Evolutionary conservation across 495 filamentous ascomycete genomes (phyloP).

Genomic region (Penicillium macrosclerotiorum): DNA sequence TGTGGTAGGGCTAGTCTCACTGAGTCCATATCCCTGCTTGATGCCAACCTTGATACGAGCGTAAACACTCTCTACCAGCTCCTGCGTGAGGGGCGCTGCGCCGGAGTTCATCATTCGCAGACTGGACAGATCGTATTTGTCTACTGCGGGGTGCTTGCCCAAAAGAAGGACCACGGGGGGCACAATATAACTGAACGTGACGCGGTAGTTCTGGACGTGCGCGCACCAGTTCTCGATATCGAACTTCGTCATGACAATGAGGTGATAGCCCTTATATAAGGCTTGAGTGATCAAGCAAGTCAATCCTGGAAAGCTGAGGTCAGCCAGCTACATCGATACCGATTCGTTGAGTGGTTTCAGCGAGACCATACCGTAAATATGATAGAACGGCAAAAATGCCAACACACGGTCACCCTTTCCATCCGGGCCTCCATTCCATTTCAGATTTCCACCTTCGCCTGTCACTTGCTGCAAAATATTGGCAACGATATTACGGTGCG

Average conservation of each 20-base stretch:
- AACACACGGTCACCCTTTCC: constrained; percentile 68
- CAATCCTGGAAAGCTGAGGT: constrained; percentile 66
- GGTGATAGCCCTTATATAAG: constrained; percentile 64
- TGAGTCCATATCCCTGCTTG: constrained; percentile 89
- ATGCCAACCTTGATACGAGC: constrained; percentile 69
- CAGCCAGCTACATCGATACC: constrained; percentile 34
- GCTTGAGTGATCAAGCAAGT: constrained; percentile 61
- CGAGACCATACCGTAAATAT: constrained; percentile 71
- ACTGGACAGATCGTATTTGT: constrained; percentile 75
- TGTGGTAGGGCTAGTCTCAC: constrained; percentile 62
- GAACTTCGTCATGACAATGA: constrained; percentile 81
- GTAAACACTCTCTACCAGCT: constrained; percentile 79
- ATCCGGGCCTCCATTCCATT: constrained; percentile 57
- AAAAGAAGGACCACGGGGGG: constrained; percentile 83
- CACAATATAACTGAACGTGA: constrained; percentile 79
- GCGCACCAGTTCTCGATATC: constrained; percentile 76
- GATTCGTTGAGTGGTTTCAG: too few species aligned
- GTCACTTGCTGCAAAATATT: constrained; percentile 59
- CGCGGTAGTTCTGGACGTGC: constrained; percentile 67
- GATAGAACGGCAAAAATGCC: constrained; percentile 89
- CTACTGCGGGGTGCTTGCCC: constrained; percentile 72
- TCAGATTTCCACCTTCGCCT: constrained; percentile 59
- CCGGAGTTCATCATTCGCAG: constrained; percentile 86
- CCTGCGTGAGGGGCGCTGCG: constrained; percentile 81
- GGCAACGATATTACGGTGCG: constrained; percentile 76